Evolutionary conservation across 345 rosid genomes (phyloP).

Genomic region (Psidium guajava): DNA sequence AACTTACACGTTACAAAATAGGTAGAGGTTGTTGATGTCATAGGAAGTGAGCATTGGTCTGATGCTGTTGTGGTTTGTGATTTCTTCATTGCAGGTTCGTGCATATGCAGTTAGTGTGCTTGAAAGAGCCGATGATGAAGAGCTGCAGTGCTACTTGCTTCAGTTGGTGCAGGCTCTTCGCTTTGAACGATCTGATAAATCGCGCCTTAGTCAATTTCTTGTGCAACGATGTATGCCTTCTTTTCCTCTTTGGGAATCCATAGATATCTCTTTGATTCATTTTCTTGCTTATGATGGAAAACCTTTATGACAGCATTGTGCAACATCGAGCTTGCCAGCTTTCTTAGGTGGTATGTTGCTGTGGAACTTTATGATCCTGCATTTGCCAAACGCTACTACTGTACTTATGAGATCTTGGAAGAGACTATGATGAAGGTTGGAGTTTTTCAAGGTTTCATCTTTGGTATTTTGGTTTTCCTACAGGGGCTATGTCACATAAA

Average conservation of each 20-base stretch:
- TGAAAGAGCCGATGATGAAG: conserved; percentile 97
- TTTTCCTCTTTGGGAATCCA: neutral
- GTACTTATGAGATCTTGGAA: conserved; percentile 68
- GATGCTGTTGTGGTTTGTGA: neutral
- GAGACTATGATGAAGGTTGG: conserved; percentile 70
- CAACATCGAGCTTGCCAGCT: conserved; percentile 90
- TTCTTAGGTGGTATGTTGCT: conserved; percentile 91
- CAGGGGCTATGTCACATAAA: neutral
- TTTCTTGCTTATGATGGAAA: conserved; percentile 10
- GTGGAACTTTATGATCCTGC: conserved; percentile 88
- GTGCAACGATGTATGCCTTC: conserved; percentile 66
- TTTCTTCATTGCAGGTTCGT: conserved; percentile 58
- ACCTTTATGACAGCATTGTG: conserved; percentile 52
- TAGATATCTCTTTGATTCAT: neutral
- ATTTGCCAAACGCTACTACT: conserved; percentile 68
- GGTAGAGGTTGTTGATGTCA: neutral
- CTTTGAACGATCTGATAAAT: conserved; percentile 93
- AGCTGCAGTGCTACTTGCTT: conserved; percentile 94
- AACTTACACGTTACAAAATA: neutral
- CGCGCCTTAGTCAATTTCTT: conserved; percentile 87
- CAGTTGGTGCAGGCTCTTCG: conserved; percentile 98
- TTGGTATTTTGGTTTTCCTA: neutral
- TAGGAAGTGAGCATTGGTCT: neutral
- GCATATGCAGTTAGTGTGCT: conserved; percentile 98
- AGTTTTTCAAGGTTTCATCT: neutral